Evolutionary conservation across 2,329 filamentous ascomycete genomes (phyloP).

Genomic region (Alternaria conjuncta): DNA sequence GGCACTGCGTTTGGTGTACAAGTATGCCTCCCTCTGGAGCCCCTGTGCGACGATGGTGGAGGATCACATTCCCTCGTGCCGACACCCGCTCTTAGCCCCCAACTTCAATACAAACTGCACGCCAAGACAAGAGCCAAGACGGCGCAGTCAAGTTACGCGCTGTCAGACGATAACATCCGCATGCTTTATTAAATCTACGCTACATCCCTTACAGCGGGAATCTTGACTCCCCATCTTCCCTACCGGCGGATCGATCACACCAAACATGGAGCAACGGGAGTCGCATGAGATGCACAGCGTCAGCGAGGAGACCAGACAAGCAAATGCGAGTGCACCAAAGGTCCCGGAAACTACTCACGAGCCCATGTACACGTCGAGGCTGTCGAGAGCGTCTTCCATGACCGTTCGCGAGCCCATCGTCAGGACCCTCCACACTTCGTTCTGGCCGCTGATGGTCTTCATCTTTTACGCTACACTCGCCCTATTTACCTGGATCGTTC

Average conservation of each 20-base stretch:
- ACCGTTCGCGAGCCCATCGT: background rate
- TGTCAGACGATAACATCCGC: background rate
- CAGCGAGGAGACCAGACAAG: background rate
- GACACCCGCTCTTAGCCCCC: background rate
- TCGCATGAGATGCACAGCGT: background rate
- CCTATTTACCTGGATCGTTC: background rate
- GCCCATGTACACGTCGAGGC: background rate
- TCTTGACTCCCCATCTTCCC: background rate
- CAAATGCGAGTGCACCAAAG: background rate
- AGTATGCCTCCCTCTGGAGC: background rate
- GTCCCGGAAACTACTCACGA: background rate
- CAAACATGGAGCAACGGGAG: background rate
- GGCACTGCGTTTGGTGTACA: background rate
- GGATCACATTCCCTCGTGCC: background rate
- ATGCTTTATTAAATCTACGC: background rate
- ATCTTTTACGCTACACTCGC: background rate
- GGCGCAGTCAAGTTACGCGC: background rate
- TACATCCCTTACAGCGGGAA: background rate
- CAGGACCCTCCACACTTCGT: background rate
- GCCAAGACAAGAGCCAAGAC: background rate
- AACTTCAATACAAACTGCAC: background rate
- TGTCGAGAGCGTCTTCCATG: slow-evolving; percentile 1
- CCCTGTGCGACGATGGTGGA: background rate
- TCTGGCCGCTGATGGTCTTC: background rate
- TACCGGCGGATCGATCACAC: background rate